A percentile compares a stretch with the other conserved stretches of the same genome.
Conservation (phyloP, 768 basidiomycete species). For the Hypholoma fasciculare region DNA sequence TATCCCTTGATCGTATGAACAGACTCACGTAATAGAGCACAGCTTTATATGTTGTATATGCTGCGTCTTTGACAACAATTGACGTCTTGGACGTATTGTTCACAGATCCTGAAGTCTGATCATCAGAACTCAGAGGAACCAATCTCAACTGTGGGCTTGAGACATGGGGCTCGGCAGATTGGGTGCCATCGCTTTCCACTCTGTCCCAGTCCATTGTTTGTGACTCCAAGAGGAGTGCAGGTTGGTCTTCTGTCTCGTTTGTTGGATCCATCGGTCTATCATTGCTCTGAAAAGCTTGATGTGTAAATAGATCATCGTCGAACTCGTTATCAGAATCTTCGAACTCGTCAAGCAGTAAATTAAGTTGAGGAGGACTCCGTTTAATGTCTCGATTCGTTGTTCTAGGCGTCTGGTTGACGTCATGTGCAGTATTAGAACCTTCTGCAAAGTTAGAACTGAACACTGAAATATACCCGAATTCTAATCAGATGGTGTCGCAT, state of each 20-base stretch:
- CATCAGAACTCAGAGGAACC: not conserved
- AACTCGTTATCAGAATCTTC: conserved; percentile 54
- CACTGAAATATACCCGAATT: conserved; percentile 43
- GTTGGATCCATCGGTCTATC: not conserved
- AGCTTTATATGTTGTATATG: conserved; percentile 44
- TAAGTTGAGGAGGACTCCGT: conserved; percentile 24
- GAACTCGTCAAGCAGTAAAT: conserved; percentile 41
- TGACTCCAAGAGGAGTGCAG: conserved; percentile 15
- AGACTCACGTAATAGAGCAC: conserved; percentile 72
- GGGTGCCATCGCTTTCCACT: conserved; percentile 12
- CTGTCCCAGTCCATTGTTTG: conserved; percentile 15
- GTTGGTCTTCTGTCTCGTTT: conserved; percentile 1
- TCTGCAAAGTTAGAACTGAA: conserved; percentile 73
- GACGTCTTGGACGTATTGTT: conserved; percentile 19
- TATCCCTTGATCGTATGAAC: not conserved
- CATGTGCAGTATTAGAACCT: conserved; percentile 33
- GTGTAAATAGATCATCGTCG: conserved; percentile 19
- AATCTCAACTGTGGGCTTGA: conserved; percentile 5
- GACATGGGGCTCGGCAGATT: conserved; percentile 6
- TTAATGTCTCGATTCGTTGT: conserved; percentile 16
- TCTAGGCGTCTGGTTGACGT: conserved; percentile 24
- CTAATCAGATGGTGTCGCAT: not conserved
- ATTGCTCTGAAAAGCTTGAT: not conserved
- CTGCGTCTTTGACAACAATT: conserved; percentile 51
- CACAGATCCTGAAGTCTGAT: not conserved